Percentiles rank a stretch among this genome's conserved stretches.
These are phyloP conservation scores for Venturia carpophila DNA, from an alignment of 2,329 filamentous ascomycete species.

Conservation along the genomic window DNA sequence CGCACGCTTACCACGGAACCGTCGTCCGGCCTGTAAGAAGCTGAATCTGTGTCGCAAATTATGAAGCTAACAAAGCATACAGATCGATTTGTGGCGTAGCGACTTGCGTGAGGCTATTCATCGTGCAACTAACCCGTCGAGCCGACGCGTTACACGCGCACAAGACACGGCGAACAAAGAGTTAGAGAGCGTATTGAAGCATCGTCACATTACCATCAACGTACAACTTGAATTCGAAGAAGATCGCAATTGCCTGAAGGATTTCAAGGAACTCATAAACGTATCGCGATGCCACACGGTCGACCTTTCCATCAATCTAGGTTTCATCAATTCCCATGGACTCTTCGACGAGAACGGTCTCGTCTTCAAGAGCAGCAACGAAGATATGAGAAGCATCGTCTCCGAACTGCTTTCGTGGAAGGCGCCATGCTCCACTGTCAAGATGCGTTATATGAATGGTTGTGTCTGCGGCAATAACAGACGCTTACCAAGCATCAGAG, in stretches of 20 bases:
- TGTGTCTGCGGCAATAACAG: conserved; percentile 3
- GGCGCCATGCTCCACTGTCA: background rate
- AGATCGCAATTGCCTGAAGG: background rate
- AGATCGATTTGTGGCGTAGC: conserved; percentile 12
- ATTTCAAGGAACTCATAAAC: background rate
- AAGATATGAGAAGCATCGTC: background rate
- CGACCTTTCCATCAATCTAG: background rate
- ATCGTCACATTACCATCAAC: conserved; percentile 4
- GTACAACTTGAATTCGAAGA: conserved; percentile 11
- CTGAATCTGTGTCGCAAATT: too few relatives aligned
- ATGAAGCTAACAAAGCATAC: background rate
- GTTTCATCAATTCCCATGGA: conserved; percentile 8
- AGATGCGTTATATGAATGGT: conserved; percentile 1
- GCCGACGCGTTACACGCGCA: background rate
- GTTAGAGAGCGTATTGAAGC: background rate
- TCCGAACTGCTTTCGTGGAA: conserved; percentile 3
- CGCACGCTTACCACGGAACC: background rate
- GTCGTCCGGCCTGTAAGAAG: background rate
- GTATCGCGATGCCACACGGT: background rate
- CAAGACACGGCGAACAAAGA: background rate
- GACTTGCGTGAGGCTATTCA: background rate
- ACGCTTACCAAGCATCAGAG: background rate
- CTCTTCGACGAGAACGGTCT: conserved; percentile 1
- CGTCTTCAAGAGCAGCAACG: background rate
- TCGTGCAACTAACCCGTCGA: background rate